Evolutionary conservation across 306 rosid species (phyloP), one percentile per base, ranked within the genome.

Genomic region (Vigna trinervia): DNA sequence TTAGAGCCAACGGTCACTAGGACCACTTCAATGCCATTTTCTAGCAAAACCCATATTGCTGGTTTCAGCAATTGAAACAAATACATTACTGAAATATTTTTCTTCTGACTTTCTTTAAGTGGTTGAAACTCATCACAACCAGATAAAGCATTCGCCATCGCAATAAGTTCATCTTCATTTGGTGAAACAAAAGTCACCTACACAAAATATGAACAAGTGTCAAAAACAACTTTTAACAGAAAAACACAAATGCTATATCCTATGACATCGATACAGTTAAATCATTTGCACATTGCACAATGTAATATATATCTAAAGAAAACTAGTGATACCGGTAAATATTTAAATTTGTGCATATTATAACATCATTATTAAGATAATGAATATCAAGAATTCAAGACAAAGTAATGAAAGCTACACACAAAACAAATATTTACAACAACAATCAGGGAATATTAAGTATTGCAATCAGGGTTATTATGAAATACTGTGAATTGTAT

Each of bases 151-250:
- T 89, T 90, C 53, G 96, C 95, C 98, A 94, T 90, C 1, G 95
- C 91, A 39, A 87, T 82, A 63, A 94, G 97, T 79, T 94, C 95
- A 84, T 88, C 90, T 88, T 89, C 95, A 67, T 92, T 94, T 36
- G 98, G 97, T 41, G 98, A 94, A 61, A 92, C 88, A 85, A 80
- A 83, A 71, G 72, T 75, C 77, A 92, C 88, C 96, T 92, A 80
- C 38, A 80, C 38, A 79, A 76, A 69, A 78, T n/a, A 69, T 58
- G 13, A 48, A 56, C 11, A 58, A 12, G 26, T 19, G 78, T 80
- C 74, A 69, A 28, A 32, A 79, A 41, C 54, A 79, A 41, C 22
- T 75, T 71, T 53, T 64, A 68, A 56, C 26, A 17, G 36, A 39
- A 54, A 46, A 64, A 61, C 74, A 82, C 1, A 15, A 50, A 59